These are phyloP conservation scores for Ceratocystis papillata DNA, from an alignment of 2,329 filamentous ascomycete genomes.

Conservation along the genomic window DNA sequence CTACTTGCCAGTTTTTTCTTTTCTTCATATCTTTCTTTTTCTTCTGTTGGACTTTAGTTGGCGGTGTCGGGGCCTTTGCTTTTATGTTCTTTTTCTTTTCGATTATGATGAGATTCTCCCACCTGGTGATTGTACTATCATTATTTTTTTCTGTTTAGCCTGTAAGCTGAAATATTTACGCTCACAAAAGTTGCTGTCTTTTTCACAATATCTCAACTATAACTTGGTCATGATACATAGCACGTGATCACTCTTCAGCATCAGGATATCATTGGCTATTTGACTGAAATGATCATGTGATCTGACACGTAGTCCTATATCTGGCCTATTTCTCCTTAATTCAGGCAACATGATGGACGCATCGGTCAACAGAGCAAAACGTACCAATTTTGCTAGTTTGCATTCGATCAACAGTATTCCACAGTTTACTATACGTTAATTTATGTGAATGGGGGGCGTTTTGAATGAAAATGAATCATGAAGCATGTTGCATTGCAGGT, in stretches of 20 bases:
- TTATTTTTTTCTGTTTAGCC: not conserved
- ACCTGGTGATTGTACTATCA: not conserved
- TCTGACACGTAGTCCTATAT: not conserved
- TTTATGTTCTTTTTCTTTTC: not conserved
- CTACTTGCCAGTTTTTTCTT: conserved; percentile 1
- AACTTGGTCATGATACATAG: not conserved
- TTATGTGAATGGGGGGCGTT: no score
- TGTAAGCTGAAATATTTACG: not conserved
- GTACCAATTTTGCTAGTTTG: not conserved
- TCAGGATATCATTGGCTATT: not conserved
- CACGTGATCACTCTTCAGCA: not conserved
- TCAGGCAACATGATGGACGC: no score
- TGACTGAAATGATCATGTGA: not conserved
- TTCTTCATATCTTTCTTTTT: not conserved
- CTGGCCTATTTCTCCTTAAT: no score
- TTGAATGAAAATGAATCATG: conserved; percentile 18
- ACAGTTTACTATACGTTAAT: not conserved
- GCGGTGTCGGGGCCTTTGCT: conserved; percentile 1
- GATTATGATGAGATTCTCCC: not conserved
- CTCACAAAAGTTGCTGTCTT: conserved; percentile 6
- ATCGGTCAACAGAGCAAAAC: no score
- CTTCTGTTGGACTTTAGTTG: not conserved
- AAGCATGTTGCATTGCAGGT: conserved; percentile 21
- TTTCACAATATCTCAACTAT: not conserved
- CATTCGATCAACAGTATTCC: not conserved